These are phyloP conservation scores for Fusarium napiforme DNA, from an alignment of 2,329 filamentous ascomycete genomes.

Conservation along the genomic window DNA sequence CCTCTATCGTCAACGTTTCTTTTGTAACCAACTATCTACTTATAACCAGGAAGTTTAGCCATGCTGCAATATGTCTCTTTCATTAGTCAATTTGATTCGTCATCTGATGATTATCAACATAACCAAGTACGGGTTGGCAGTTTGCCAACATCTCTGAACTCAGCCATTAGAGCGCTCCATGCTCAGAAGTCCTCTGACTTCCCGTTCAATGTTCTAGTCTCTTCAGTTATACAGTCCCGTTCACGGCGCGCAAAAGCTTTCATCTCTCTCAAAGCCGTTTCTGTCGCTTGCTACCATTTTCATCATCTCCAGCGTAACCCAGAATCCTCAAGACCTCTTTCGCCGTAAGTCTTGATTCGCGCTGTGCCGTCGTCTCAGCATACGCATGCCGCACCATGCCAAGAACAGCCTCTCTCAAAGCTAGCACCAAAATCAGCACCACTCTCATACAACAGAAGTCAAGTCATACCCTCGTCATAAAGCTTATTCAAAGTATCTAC, in stretches of 20 bases:
- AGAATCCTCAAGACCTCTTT: background rate
- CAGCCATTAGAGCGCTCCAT: background rate
- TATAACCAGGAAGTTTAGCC: background rate
- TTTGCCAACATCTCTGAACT: background rate
- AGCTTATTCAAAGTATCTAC: fast-evolving
- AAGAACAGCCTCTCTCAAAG: fast-evolving
- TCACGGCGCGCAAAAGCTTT: background rate
- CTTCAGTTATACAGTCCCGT: background rate
- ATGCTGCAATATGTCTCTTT: background rate
- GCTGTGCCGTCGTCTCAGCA: background rate
- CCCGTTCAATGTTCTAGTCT: background rate
- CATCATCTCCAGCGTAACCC: fast-evolving
- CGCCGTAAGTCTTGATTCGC: fast-evolving
- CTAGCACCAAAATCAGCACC: background rate
- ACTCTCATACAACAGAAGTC: fast-evolving
- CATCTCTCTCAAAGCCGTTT: background rate
- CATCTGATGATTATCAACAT: background rate
- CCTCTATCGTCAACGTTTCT: background rate
- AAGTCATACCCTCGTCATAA: background rate
- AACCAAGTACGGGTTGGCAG: too few relatives aligned
- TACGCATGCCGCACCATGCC: background rate
- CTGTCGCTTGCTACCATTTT: background rate
- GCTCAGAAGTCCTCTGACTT: too few relatives aligned
- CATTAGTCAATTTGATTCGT: background rate
- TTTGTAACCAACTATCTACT: background rate